Base-by-base conservation (phyloP, 2,329 filamentous ascomycete species). In the Penicillium sp. region DNA sequence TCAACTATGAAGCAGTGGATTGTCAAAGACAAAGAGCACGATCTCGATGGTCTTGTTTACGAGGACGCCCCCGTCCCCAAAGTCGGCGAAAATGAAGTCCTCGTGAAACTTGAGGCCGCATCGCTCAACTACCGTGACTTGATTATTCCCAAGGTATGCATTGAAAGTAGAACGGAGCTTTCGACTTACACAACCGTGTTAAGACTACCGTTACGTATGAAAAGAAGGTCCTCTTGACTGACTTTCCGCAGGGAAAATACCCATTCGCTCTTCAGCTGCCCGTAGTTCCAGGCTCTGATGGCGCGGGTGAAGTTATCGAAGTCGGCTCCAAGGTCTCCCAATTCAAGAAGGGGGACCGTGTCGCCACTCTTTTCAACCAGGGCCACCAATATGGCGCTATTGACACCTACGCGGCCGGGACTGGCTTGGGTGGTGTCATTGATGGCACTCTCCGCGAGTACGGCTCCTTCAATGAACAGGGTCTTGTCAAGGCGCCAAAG, bases 391-490 rank as follows among this genome's bases (percentile, higher is more conserved):
- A 71, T 22, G 79, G 77, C 36, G 70, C 71, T 2, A 65, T 81
- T 14, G 62, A 68, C 40, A 7, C 38, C 4, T 39, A 75, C 37
- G 71, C 68, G 22, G 49, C 71, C 4, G 46, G 52, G 0, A 82
- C 81, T 1, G 85, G 85, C 2, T 78, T 90, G 1, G 88, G 88
- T 46, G 87, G 86, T 41, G 75, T 75, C 10, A 48, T 86, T 1
- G 81, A 90, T 60, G 88, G 88, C 50, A 80, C 79, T 0, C 76
- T 92, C 22, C 80, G 86, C 37, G 75, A 86, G 58, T 83, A 86
- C 56, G 86, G 74, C 51, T 79, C 81, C 10, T 89, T 87, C 64
- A 76, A 80, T 51, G 83, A 89, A 72, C 78, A 67, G 18, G 87
- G 86, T 2, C 75, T 92, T 4, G 84, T 89, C 13, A 72, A 71